Conservation (phyloP, 805 yeast genomes). For the Schwanniomyces yamadae region DNA sequence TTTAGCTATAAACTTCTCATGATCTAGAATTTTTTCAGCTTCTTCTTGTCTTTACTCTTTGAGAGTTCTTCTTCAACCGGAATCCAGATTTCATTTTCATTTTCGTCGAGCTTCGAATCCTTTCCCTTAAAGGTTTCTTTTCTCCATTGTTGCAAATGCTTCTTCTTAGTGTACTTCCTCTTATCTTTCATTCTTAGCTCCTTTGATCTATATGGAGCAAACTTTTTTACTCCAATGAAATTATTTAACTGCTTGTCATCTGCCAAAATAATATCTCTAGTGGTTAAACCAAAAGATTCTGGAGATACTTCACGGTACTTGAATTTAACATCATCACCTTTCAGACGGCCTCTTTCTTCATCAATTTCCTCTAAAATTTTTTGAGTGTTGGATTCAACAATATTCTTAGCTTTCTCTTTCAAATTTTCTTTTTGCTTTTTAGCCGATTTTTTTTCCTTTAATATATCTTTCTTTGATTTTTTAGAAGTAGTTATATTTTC, state of each 20-base stretch:
- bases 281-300: conserved; percentile 80
- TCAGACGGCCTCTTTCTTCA: conserved; percentile 58
- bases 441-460: conserved; percentile 53
- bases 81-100: conserved; percentile 40
- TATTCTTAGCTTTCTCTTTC: conserved; percentile 67
- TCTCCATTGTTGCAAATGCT: conserved; percentile 86
- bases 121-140: conserved; percentile 70
- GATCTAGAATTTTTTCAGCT: no score
- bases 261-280: conserved; percentile 86
- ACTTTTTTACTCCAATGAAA: conserved; percentile 83
- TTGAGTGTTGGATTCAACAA: conserved; percentile 72
- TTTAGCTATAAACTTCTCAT: no score
- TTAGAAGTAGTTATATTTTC: conserved; percentile 24
- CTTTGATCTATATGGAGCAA: conserved; percentile 86
- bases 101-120: conserved; percentile 45
- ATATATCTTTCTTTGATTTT: conserved; percentile 53
- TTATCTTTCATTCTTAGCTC: conserved; percentile 74
- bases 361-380: conserved; percentile 69
- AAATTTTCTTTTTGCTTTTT: conserved; percentile 64
- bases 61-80: conserved; percentile 21
- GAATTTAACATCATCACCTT: conserved; percentile 55
- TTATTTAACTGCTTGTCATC: conserved; percentile 84
- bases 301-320: conserved; percentile 94
- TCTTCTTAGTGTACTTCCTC: conserved; percentile 79
- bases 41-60: conserved; percentile 3